phyloP scores from a whole-genome alignment of 176 grass and related monocot species.

The Neostapfia colusana region DNA sequence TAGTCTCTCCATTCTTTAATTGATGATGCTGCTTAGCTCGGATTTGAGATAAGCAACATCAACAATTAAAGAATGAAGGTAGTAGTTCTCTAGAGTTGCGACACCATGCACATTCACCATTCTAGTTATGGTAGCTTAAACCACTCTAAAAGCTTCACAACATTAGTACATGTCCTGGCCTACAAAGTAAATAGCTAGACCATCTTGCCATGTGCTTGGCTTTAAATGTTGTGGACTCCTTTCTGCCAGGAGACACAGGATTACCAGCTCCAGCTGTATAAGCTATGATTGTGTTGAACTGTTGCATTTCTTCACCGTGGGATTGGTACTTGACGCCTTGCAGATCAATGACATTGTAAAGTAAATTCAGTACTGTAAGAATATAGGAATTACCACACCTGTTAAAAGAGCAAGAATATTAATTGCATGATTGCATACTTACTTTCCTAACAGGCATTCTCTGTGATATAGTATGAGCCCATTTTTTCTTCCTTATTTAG shows the following conservation, averaged over 20 bases:
- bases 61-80: neutral
- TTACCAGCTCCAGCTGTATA: slow-evolving; percentile 26
- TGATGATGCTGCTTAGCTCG: neutral
- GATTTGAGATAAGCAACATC: too few relatives aligned
- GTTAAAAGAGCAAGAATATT: neutral
- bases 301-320: slow-evolving; percentile 20
- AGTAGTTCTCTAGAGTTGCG: neutral
- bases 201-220: slow-evolving; percentile 28
- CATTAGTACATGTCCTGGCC: neutral
- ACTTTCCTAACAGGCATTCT: slow-evolving; percentile 15
- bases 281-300: slow-evolving; percentile 2
- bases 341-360: neutral
- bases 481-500: neutral
- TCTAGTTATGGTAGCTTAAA: neutral
- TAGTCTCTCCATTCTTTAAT: neutral
- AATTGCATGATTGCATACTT: slow-evolving; percentile 1
- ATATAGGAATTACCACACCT: neutral
- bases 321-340: neutral
- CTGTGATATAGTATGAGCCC: neutral
- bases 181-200: slow-evolving; percentile 23
- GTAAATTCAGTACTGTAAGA: neutral
- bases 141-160: neutral
- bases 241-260: slow-evolving; percentile 19
- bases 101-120: neutral
- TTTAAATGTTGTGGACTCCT: slow-evolving; percentile 35